Conservation (phyloP, 805 yeast genomes). For the Lipomyces sp. region DNA sequence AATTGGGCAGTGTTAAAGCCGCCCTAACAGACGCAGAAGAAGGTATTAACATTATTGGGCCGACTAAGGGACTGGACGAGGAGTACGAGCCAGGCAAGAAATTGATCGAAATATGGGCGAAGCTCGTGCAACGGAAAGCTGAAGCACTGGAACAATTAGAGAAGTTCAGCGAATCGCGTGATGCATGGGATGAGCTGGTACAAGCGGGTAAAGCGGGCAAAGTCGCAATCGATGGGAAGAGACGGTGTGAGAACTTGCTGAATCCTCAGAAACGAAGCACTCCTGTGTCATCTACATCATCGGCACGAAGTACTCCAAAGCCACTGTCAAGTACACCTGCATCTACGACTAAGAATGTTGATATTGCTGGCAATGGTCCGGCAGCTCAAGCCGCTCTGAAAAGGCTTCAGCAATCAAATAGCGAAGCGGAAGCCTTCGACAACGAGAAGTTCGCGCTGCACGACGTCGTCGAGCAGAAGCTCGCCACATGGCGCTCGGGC, state of each 20-base stretch:
- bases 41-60: conserved; percentile 46
- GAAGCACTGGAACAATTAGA: conserved; percentile 83
- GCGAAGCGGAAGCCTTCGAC: conserved; percentile 48
- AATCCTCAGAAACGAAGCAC: conserved; percentile 48
- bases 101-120: conserved; percentile 69
- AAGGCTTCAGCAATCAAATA: conserved; percentile 50
- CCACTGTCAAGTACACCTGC: conserved; percentile 7
- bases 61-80: conserved; percentile 42
- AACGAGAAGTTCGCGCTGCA: conserved; percentile 57
- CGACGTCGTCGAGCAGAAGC: conserved; percentile 56
- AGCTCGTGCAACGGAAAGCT: conserved; percentile 66
- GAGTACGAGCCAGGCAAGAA: conserved; percentile 50
- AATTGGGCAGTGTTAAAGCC: conserved; percentile 64
- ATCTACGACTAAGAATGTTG: not conserved
- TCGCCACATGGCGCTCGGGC: conserved; percentile 65
- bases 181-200: conserved; percentile 58
- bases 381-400: conserved; percentile 47
- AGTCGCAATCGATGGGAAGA: conserved; percentile 70
- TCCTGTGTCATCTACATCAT: conserved; percentile 21
- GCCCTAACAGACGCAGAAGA: conserved; percentile 48
- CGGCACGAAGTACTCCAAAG: not conserved
- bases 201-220: conserved; percentile 65
- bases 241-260: conserved; percentile 67
- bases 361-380: conserved; percentile 10
- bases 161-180: conserved; percentile 59